Evolutionary conservation across 139 green algal species (phyloP), one percentile per base, ranked within the genome.

Genomic region (Picochlorum sp.): DNA sequence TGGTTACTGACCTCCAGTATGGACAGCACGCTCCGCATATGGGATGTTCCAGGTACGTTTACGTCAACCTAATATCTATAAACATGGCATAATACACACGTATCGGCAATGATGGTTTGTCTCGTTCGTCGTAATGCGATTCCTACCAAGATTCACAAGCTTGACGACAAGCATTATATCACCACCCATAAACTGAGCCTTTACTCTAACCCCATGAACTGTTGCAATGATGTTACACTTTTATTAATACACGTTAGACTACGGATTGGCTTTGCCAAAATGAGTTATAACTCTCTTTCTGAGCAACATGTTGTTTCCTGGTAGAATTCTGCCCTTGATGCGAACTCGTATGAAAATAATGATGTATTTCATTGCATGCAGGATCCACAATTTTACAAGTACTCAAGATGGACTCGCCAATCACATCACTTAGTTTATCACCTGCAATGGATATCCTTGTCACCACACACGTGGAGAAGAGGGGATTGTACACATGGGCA

Each of bases 401-500:
- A 6, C 71, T 97, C 75, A 67, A 69, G 14, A 68, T 97, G 65
- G 88, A 83, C 8, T 49, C 72, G 0, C 78, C 86, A 24, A 78
- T 97, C 7, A 94, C 72, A 56, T 76, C 67, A 14, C 67, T 94
- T 7, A 80, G 69, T 26, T 81, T 97, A n/a, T 86, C 83, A 4
- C 85, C 87, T 28, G 59, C 51, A 45, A 78, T 85, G 62, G 92
- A 97, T 71, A 66, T 98, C 68, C 83, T 99, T 44, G 94, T 92
- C 62, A 99, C 94, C 16, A 74, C 80, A 0, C 90, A 98, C 68
- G 79, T 82, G 52, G 84, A 88, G 65, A 63, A 65, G 6, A 77
- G 84, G 1, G 94, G 92, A n/a, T 83, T 99, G 45, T 98, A 95
- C 75, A 81, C 98, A 20, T 99, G 94, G 94, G 71, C 74, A 55